phyloP scores from a whole-genome alignment of 352 stramenopile species.

The Plasmopara halstedii region DNA sequence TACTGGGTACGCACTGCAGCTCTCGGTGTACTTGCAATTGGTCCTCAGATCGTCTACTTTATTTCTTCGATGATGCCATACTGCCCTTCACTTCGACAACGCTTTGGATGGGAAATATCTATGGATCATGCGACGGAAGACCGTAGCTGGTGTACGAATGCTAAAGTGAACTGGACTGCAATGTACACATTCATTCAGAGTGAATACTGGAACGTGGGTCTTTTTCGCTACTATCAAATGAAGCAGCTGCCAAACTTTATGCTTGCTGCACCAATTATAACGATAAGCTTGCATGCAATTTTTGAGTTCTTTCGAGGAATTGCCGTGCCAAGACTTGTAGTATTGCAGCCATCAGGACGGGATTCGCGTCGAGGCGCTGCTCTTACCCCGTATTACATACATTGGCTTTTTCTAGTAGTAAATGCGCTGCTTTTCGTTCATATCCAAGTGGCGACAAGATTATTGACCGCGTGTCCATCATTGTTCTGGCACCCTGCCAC shows the following conservation, averaged over 20 bases:
- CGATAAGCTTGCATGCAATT: slow-evolving; percentile 49
- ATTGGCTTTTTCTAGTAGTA: slow-evolving; percentile 69
- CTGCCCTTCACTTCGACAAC: slow-evolving; percentile 40
- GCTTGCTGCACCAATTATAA: slow-evolving; percentile 83
- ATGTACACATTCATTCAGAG: slow-evolving; percentile 93
- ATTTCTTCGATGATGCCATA: slow-evolving; percentile 45
- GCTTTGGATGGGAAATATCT: slow-evolving; percentile 4
- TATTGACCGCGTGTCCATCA: slow-evolving; percentile 65
- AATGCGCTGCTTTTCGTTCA: slow-evolving; percentile 76
- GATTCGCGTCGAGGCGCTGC: slow-evolving; percentile 10
- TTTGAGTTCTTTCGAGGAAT: slow-evolving; percentile 36
- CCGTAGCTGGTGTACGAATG: slow-evolving; percentile 59
- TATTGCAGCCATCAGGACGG: not conserved
- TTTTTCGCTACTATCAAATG: slow-evolving; percentile 90
- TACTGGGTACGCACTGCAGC: slow-evolving; percentile 56
- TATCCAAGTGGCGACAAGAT: slow-evolving; percentile 81
- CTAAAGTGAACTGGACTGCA: slow-evolving; percentile 66
- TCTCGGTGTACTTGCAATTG: slow-evolving; percentile 53
- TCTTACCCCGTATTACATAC: slow-evolving; percentile 49
- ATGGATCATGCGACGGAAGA: slow-evolving; percentile 14
- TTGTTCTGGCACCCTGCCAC: slow-evolving; percentile 71
- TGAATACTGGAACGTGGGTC: slow-evolving; percentile 94
- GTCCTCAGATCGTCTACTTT: slow-evolving; percentile 68
- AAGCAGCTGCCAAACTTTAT: slow-evolving; percentile 95
- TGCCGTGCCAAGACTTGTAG: slow-evolving; percentile 12